Base-by-base conservation (phyloP, 441 rosid genomes). In the Geranium incanum region DNA sequence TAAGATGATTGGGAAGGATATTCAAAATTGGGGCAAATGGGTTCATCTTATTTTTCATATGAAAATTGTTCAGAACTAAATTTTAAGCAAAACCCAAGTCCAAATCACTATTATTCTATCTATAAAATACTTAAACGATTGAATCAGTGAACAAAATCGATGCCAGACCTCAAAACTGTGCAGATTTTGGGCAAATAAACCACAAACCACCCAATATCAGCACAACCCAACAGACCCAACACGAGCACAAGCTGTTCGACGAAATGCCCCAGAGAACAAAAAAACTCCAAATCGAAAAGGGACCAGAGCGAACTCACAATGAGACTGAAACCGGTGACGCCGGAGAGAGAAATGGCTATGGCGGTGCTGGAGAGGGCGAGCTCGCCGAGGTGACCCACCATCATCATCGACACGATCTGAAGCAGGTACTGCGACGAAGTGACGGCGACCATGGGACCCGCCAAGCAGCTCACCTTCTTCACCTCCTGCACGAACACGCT, bases 331-430 rank as follows among this genome's bases (percentile, higher is more conserved):
- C 88, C 86, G 69, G 87, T 82, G 79, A 86, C 86, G 37, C 67
- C 68, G 67, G 76, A 69, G 67, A 86, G 74, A 57, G 90, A 86
- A 39, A 83, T 62, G 19, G 89, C 81, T 13, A 88, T 75, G 74
- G 87, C 79, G 72, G 84, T 80, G 66, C 88, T 80, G 8, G 90
- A 79, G 70, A 88, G 92, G 7, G 84, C n/a, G 5, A 86, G 87
- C 69, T 83, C 77, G 5, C 92, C 84, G 5, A 86, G 87, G 63
- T 88, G 88, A 48, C 92, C 92, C 0, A 82, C 87, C 90, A 88
- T 84, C 72, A 83, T 80, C 65, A 82, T 66, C 12, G 92, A 81
- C 12, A 86, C 69, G 4, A 86, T 72, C 74, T 86, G 88, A 18
- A 80, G 67, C 69, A 82, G 36, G 66, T 75, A 85, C 77, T 88